These are phyloP conservation scores for Corynascus novoguineensis DNA, from an alignment of 495 filamentous ascomycete genomes.

Conservation along the genomic window DNA sequence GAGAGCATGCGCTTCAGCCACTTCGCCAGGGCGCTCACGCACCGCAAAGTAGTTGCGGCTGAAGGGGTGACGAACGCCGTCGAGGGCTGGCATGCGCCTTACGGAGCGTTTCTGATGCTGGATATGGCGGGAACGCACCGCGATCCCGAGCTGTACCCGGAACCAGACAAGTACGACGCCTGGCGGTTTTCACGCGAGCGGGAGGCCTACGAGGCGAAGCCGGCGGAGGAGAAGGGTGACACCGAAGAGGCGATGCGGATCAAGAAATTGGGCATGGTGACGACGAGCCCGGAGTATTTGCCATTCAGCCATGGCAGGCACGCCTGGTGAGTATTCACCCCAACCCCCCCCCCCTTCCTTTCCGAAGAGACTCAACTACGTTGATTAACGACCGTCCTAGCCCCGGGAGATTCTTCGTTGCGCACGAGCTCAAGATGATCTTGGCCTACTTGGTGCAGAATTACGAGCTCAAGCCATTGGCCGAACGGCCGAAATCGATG, in stretches of 20 bases:
- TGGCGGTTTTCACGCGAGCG: conserved; percentile 28
- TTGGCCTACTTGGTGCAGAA: conserved; percentile 37
- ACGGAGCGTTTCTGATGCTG: conserved; percentile 29
- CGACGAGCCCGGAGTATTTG: conserved; percentile 31
- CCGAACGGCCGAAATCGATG: conserved; percentile 21
- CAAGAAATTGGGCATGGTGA: conserved; percentile 33
- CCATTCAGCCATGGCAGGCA: conserved; percentile 37
- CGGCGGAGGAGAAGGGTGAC: conserved; percentile 11
- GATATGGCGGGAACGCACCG: conserved; percentile 30
- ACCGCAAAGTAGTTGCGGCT: conserved; percentile 32
- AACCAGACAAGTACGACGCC: conserved; percentile 32
- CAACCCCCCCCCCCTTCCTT: no score
- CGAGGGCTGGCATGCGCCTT: conserved; percentile 33
- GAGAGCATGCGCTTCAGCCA: conserved; percentile 34
- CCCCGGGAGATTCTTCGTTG: conserved; percentile 43
- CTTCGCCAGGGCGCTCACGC: conserved; percentile 27
- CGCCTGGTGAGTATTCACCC: conserved; percentile 28
- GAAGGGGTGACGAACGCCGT: conserved; percentile 30
- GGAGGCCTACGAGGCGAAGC: conserved; percentile 31
- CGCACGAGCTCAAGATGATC: conserved; percentile 40
- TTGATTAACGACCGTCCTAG: conserved; percentile 15
- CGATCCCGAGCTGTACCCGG: conserved; percentile 27
- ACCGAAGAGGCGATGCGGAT: conserved; percentile 24
- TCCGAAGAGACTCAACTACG: not conserved
- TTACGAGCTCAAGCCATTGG: conserved; percentile 36